Conservation (phyloP, 2,329 filamentous ascomycete species). For the Microdochium bolleyi region DNA sequence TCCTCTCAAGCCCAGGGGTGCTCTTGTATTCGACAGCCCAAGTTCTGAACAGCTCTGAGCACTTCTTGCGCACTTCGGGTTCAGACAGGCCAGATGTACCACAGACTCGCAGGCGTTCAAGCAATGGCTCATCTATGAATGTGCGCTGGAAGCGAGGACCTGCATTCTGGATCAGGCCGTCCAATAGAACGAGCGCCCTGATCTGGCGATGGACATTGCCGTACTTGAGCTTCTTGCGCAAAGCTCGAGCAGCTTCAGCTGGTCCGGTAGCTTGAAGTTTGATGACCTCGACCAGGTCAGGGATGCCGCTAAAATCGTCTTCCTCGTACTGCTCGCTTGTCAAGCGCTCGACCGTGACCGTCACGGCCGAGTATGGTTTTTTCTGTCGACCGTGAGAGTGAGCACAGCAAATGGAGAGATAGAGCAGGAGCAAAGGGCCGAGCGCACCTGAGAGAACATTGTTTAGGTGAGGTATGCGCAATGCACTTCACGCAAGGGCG, state of each 20-base stretch:
- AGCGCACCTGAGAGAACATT: slow-evolving; percentile 13
- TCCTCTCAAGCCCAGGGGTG: slow-evolving; percentile 69
- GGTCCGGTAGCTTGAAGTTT: slow-evolving; percentile 82
- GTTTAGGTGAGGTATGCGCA: neutral
- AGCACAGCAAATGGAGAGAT: neutral
- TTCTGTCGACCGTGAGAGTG: slow-evolving; percentile 35
- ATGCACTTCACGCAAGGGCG: neutral
- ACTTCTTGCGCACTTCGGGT: slow-evolving; percentile 79
- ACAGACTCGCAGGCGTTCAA: slow-evolving; percentile 84
- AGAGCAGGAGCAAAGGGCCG: neutral
- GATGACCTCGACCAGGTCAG: slow-evolving; percentile 90
- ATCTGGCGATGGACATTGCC: slow-evolving; percentile 90
- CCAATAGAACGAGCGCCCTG: slow-evolving; percentile 78
- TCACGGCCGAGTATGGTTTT: slow-evolving; percentile 90
- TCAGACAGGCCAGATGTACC: slow-evolving; percentile 82
- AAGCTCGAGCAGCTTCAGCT: slow-evolving; percentile 79
- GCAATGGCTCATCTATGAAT: slow-evolving; percentile 83
- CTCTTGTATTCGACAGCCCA: slow-evolving; percentile 81
- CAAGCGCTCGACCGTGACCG: slow-evolving; percentile 83
- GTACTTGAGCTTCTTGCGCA: slow-evolving; percentile 98
- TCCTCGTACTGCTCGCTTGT: slow-evolving; percentile 86
- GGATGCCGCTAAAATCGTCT: slow-evolving; percentile 85
- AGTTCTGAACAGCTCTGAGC: slow-evolving; percentile 74
- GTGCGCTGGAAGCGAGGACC: slow-evolving; percentile 77
- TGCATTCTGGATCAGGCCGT: slow-evolving; percentile 91